Percentiles rank a stretch among this genome's conserved stretches.
phyloP scores from a whole-genome alignment of 139 green algal genomes.

The Pleodorina starrii region DNA sequence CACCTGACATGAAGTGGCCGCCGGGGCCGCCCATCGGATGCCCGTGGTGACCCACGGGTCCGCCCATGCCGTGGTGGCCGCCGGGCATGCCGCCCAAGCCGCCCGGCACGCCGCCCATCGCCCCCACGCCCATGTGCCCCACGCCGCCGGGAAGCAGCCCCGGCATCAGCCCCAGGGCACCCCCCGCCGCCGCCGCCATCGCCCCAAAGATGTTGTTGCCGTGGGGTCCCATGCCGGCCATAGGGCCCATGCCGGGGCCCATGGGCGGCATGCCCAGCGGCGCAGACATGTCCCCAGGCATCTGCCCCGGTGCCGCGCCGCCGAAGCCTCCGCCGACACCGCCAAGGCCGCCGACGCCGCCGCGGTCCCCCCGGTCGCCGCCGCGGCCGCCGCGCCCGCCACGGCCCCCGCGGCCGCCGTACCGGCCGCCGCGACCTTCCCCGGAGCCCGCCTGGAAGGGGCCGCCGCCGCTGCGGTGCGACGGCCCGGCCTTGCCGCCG shows the following conservation, averaged over 20 bases:
- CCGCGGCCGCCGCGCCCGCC: not conserved
- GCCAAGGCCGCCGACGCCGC: not conserved
- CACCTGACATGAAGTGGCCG: slow-evolving; percentile 34
- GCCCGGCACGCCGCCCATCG: slow-evolving; percentile 20
- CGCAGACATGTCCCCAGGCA: not conserved
- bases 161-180: not conserved
- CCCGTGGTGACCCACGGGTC: slow-evolving; percentile 13
- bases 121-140: slow-evolving; percentile 9
- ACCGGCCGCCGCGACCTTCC: not conserved
- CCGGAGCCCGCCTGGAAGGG: not conserved
- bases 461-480: not conserved
- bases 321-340: not conserved
- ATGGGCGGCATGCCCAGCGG: slow-evolving; percentile 16
- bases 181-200: slow-evolving; percentile 24
- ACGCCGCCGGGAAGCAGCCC: not conserved
- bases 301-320: not conserved
- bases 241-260: slow-evolving; percentile 15
- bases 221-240: not conserved
- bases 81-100: not conserved
- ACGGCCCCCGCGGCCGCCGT: not conserved
- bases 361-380: not conserved
- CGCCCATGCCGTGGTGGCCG: slow-evolving; percentile 6
- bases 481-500: not conserved
- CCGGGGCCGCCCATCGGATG: slow-evolving; percentile 24
- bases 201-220: not conserved